Percentiles rank a stretch among this genome's conserved stretches.
phyloP scores from a whole-genome alignment of 2,329 filamentous ascomycete species.

The Colletotrichum phormii region DNA sequence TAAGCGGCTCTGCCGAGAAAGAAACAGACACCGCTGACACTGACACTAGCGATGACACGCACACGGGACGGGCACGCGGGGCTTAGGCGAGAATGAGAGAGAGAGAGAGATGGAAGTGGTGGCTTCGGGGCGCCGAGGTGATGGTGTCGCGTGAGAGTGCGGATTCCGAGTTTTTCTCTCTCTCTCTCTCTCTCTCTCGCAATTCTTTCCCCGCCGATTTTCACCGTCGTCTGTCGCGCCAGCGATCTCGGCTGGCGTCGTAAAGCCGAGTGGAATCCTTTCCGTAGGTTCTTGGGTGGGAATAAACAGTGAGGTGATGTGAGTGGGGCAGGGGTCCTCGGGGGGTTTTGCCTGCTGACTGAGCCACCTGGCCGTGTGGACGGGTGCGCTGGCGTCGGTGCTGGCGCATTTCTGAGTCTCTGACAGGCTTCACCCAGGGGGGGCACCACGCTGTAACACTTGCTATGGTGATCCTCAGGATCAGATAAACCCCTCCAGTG shows the following conservation, averaged over 20 bases:
- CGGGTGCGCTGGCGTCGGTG: background rate
- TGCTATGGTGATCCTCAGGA: background rate
- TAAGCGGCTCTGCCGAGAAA: conserved; percentile 3
- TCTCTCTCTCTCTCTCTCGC: background rate
- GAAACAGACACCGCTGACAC: background rate
- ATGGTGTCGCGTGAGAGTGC: background rate
- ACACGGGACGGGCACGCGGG: background rate
- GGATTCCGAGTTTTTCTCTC: conserved; percentile 3
- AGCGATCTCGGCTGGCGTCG: conserved; percentile 7
- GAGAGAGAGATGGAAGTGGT: background rate
- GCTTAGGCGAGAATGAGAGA: background rate
- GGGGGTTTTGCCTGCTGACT: background rate
- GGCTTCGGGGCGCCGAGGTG: background rate
- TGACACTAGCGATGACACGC: no score
- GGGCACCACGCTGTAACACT: background rate
- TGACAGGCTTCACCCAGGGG: background rate
- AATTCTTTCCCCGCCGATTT: background rate
- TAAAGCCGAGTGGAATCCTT: conserved; percentile 1
- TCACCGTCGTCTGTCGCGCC: background rate
- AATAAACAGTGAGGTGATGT: no score
- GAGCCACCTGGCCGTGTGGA: background rate
- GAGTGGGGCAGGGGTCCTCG: background rate
- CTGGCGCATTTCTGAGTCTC: background rate
- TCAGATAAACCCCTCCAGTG: conserved; percentile 1
- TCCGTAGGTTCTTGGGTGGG: background rate